Evolutionary conservation across 192 early-diverging fungal species (phyloP).

Genomic region (Allomyces arbusculus): DNA sequence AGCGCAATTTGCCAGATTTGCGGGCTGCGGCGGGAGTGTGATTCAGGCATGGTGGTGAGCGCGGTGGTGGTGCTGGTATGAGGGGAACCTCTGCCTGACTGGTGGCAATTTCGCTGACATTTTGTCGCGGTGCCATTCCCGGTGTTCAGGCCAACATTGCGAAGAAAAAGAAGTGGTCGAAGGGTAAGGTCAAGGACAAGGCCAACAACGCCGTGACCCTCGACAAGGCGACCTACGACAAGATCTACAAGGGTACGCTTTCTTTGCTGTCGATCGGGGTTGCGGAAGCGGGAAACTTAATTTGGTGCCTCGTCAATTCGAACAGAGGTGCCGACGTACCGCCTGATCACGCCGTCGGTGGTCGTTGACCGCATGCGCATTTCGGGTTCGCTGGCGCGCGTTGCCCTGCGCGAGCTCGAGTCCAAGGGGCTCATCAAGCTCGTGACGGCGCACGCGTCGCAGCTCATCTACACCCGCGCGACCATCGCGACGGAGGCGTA

Average conservation of each 20-base stretch:
- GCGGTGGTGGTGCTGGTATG: too few relatives aligned
- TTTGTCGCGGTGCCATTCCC: too few relatives aligned
- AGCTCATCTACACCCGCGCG: constrained; percentile 57
- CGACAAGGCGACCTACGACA: constrained; percentile 92
- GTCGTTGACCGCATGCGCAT: constrained; percentile 95
- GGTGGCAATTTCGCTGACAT: too few relatives aligned
- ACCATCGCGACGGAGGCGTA: constrained; percentile 26
- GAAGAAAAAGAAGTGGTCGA: constrained; percentile 89
- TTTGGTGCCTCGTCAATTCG: too few relatives aligned
- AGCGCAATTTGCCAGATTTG: too few relatives aligned
- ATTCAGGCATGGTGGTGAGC: too few relatives aligned
- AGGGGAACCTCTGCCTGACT: too few relatives aligned
- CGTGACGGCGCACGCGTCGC: constrained; percentile 75
- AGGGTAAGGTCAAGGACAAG: constrained; percentile 99
- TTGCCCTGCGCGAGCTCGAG: constrained; percentile 84
- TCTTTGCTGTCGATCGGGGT: too few relatives aligned
- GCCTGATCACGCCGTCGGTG: constrained; percentile 94
- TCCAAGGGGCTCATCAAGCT: constrained; percentile 78
- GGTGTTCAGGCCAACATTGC: too few relatives aligned
- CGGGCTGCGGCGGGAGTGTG: too few relatives aligned
- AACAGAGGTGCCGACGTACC: constrained; percentile 89
- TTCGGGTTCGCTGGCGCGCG: constrained; percentile 91
- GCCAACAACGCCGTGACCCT: constrained; percentile 98
- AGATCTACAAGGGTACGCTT: constrained; percentile 80
- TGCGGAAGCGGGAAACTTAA: too few relatives aligned